Evolutionary conservation across 2,329 filamentous ascomycete genomes (phyloP), one percentile per base, ranked within the genome.

Genomic region (Fusarium hainanense): DNA sequence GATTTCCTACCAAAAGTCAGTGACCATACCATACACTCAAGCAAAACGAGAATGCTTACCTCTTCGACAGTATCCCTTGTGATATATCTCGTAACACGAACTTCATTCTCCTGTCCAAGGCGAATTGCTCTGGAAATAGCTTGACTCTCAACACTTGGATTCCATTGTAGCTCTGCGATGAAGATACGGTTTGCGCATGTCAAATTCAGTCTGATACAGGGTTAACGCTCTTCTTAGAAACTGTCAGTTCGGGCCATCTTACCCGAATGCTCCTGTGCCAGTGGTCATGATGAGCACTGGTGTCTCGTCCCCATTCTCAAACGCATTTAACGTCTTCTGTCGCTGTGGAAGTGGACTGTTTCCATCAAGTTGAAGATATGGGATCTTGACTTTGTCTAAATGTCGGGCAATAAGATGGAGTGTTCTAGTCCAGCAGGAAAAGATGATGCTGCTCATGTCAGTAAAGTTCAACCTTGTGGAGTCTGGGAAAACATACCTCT

Each of bases 161-260:
- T 88, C 85, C 85, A 88, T 27, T 88, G 86, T 0, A 84, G 81
- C 51, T 88, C 86, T 0, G 87, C 75, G 4, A 88, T 81, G 60
- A 84, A 85, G 0, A 88, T 80, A 0, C 81, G 79, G 44, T 82
- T 85, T 0, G 85, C 85, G 0, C 78, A 78, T 0, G 82, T 81
- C 5, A 87, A 76, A n/a, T 87, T 86, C 0, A 87, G 62, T 12
- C 84, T n/a, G n/a, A n/a, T n/a, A n/a, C n/a, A n/a, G n/a, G n/a
- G n/a, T n/a, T n/a, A n/a, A n/a, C n/a, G n/a, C n/a, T n/a, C n/a
- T n/a, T n/a, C n/a, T 21, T 21, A 4, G 21, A 21, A 21, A 21
- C 4, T 21, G 21, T 3, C 4, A 4, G 21, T 16, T 1, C 12
- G 7, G 8, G 2, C 3, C 4, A 10, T 62, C 77, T 51, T 70